Percentiles rank a stretch among this genome's conserved stretches.
These are phyloP conservation scores for Cladobotryum protrusum DNA, from an alignment of 2,329 filamentous ascomycete genomes.

Conservation along the genomic window DNA sequence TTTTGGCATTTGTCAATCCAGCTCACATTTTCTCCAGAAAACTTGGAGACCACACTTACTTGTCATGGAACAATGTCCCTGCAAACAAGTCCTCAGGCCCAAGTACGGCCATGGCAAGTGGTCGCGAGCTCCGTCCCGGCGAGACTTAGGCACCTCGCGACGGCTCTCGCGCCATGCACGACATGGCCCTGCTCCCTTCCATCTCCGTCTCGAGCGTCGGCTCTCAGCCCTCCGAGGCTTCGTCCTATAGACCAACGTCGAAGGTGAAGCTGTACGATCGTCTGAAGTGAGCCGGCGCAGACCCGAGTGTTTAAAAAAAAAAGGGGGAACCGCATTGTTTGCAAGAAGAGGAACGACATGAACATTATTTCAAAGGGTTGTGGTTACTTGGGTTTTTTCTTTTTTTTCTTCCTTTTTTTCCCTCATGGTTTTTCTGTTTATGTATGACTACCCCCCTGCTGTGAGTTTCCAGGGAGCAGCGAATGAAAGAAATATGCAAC, in stretches of 20 bases:
- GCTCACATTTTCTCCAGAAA: constrained; percentile 52
- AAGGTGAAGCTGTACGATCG: constrained; percentile 5
- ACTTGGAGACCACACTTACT: constrained; percentile 94
- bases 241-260: neutral
- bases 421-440: no score
- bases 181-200: constrained; percentile 6
- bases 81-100: constrained; percentile 36
- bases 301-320: neutral
- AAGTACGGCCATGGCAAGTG: constrained; percentile 42
- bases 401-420: no score
- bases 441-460: no score
- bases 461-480: no score
- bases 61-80: constrained; percentile 78
- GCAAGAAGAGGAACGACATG: neutral
- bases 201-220: constrained; percentile 1
- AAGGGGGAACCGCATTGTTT: no score
- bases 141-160: constrained; percentile 34
- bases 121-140: constrained; percentile 48
- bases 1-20: constrained; percentile 1
- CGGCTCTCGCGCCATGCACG: constrained; percentile 19
- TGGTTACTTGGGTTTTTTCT: no score
- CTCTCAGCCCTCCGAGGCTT: constrained; percentile 1
- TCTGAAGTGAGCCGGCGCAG: constrained; percentile 1
- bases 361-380: no score
- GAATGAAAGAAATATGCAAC: no score